Evolutionary conservation across 2,329 filamentous ascomycete species (phyloP).

Genomic region (Phyllosticta paracitricarpa): DNA sequence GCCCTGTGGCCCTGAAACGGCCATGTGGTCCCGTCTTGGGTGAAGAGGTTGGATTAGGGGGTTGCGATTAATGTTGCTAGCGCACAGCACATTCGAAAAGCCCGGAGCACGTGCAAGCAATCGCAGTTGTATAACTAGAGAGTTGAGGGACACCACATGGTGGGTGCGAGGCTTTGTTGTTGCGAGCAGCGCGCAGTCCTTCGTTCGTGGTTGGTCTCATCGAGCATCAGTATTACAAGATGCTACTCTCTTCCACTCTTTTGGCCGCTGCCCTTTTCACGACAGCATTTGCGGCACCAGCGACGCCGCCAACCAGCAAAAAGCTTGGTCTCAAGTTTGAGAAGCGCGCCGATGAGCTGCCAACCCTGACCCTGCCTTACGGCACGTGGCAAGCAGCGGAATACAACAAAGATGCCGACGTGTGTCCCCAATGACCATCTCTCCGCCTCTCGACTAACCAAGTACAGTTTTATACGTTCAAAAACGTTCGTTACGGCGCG

Average conservation of each 20-base stretch:
- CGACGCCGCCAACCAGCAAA: background rate
- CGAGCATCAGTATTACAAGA: background rate
- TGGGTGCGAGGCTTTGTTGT: background rate
- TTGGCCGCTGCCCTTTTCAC: background rate
- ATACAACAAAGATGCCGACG: slow-evolving; percentile 6
- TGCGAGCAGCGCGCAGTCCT: background rate
- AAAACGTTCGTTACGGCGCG: slow-evolving; percentile 22
- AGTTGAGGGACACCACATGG: background rate
- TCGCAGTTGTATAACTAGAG: background rate
- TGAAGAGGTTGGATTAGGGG: background rate
- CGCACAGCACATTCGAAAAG: background rate
- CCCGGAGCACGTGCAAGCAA: background rate
- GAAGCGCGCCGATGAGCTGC: slow-evolving; percentile 7
- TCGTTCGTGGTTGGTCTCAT: background rate
- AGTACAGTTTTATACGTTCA: slow-evolving; percentile 12
- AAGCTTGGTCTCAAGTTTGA: slow-evolving; percentile 3
- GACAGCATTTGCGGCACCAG: background rate
- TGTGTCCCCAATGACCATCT: background rate
- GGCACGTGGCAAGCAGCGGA: slow-evolving; percentile 5
- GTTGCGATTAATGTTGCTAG: background rate
- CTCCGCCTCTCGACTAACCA: background rate
- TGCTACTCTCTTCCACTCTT: background rate
- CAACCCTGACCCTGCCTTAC: slow-evolving; percentile 6
- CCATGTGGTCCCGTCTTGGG: background rate
- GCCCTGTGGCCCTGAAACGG: background rate